Evolutionary conservation across 768 basidiomycete species (phyloP).

Genomic region (Hemileccinum impolitum): DNA sequence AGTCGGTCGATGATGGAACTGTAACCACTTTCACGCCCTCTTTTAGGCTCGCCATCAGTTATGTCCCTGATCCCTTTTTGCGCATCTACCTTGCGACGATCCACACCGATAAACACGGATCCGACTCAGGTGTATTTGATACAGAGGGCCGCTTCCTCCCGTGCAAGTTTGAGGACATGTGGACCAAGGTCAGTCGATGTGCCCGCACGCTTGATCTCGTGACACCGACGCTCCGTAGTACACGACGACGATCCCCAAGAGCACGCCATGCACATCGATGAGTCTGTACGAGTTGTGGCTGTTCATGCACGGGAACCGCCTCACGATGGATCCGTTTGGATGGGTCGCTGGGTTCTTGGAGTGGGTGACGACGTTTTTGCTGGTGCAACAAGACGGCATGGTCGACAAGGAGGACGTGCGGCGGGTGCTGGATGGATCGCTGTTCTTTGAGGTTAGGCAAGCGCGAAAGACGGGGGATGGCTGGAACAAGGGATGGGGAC

Average conservation of each 20-base stretch:
- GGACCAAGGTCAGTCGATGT: slow-evolving; percentile 33
- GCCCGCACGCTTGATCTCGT: neutral
- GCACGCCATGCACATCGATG: slow-evolving; percentile 18
- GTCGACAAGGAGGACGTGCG: slow-evolving; percentile 42
- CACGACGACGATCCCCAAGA: slow-evolving; percentile 3
- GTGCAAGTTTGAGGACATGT: slow-evolving; percentile 43
- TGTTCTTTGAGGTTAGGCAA: slow-evolving; percentile 34
- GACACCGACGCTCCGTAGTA: slow-evolving; percentile 12
- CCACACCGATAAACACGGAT: slow-evolving; percentile 40
- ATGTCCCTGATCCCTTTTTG: slow-evolving; percentile 42
- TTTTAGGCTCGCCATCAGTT: slow-evolving; percentile 17
- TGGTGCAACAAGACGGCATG: slow-evolving; percentile 39
- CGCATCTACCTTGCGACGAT: slow-evolving; percentile 35
- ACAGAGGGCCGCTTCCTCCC: slow-evolving; percentile 40
- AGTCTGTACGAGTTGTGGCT: slow-evolving; percentile 32
- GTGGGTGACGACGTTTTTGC: slow-evolving; percentile 37
- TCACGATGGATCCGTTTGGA: slow-evolving; percentile 37
- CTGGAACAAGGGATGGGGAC: slow-evolving; percentile 30
- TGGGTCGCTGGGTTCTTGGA: slow-evolving; percentile 36
- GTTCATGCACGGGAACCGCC: slow-evolving; percentile 29
- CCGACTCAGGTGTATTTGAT: slow-evolving; percentile 41
- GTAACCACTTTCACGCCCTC: neutral
- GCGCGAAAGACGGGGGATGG: slow-evolving; percentile 18
- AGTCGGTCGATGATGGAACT: neutral
- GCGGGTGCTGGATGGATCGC: slow-evolving; percentile 39